Percentiles rank a stretch among this genome's conserved stretches.
Evolutionary conservation across 2,329 filamentous ascomycete species (phyloP).

Genomic region (Aureobasidium melanogenum): DNA sequence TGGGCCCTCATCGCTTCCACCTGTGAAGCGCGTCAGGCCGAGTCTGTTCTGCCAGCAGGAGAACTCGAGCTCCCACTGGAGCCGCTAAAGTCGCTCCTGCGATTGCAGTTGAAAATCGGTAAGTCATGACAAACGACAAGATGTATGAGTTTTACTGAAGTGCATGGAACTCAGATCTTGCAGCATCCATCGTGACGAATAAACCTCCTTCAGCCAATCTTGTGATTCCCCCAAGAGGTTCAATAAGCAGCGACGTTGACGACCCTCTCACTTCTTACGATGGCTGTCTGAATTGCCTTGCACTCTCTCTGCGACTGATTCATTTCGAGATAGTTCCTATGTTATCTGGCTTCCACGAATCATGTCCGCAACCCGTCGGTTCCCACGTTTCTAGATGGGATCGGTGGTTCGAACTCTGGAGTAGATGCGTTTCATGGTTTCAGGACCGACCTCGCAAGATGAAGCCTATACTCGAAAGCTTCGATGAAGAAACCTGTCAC

Average conservation of each 20-base stretch:
- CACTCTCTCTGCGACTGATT: neutral
- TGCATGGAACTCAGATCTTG: neutral
- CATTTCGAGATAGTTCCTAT: neutral
- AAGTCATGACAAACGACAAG: neutral
- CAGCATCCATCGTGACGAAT: neutral
- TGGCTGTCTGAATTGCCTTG: neutral
- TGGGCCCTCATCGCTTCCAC: neutral
- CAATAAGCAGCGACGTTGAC: neutral
- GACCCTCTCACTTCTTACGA: neutral
- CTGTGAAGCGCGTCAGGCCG: neutral
- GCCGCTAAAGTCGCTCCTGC: neutral
- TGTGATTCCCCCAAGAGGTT: neutral
- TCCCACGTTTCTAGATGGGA: neutral
- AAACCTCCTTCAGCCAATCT: neutral
- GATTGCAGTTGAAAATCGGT: neutral
- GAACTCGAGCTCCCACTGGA: neutral
- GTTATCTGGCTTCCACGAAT: neutral
- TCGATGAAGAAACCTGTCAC: neutral
- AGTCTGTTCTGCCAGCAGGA: neutral
- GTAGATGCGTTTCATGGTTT: slow-evolving; percentile 1
- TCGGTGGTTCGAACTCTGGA: slow-evolving; percentile 1
- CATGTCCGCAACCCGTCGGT: neutral
- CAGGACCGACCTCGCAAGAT: slow-evolving; percentile 5
- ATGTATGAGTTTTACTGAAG: neutral
- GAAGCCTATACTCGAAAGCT: neutral